Conservation (phyloP, 106 monocot species). For the Vanilla planifolia region DNA sequence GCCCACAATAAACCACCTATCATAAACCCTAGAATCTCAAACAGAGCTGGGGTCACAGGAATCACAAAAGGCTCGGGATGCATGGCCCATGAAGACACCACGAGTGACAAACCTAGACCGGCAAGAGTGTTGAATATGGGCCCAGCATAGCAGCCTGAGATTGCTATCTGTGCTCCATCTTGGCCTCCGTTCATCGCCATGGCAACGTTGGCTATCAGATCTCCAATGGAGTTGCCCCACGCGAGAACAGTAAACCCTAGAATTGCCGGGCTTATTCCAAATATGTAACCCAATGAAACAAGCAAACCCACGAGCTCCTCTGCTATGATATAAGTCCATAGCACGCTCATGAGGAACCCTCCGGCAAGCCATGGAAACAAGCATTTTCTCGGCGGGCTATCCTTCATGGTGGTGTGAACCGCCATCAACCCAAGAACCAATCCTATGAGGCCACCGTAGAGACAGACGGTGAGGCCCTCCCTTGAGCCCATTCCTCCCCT, state of each 20-base stretch:
- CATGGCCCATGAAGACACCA: slow-evolving; percentile 19
- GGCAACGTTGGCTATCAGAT: slow-evolving; percentile 43
- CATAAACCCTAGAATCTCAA: slow-evolving; percentile 36
- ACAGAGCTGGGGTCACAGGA: slow-evolving; percentile 16
- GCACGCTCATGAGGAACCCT: slow-evolving; percentile 62
- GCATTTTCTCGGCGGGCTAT: slow-evolving; percentile 22
- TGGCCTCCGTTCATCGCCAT: slow-evolving; percentile 34
- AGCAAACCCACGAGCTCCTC: slow-evolving; percentile 39
- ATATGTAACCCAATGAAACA: slow-evolving; percentile 32
- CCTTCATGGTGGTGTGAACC: slow-evolving; percentile 11
- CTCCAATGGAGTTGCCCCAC: slow-evolving; percentile 58
- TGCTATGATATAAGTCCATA: slow-evolving; percentile 48
- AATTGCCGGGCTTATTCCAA: slow-evolving; percentile 40
- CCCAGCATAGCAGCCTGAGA: slow-evolving; percentile 53
- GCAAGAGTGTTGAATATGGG: slow-evolving; percentile 43
- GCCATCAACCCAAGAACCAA: slow-evolving; percentile 23
- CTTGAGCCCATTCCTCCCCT: slow-evolving; percentile 10
- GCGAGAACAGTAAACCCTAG: slow-evolving; percentile 51
- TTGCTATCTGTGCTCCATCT: slow-evolving; percentile 44
- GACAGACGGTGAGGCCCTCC: slow-evolving; percentile 4
- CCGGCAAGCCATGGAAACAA: slow-evolving; percentile 38
- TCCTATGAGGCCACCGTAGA: slow-evolving; percentile 14
- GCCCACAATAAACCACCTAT: slow-evolving; percentile 37
- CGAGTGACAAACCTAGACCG: slow-evolving; percentile 35
- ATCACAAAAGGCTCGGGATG: slow-evolving; percentile 30